A percentile compares a stretch with the other conserved stretches of the same genome.
phyloP scores from a whole-genome alignment of 2,329 filamentous ascomycete species.

The Tolypocladium cylindrosporum region DNA sequence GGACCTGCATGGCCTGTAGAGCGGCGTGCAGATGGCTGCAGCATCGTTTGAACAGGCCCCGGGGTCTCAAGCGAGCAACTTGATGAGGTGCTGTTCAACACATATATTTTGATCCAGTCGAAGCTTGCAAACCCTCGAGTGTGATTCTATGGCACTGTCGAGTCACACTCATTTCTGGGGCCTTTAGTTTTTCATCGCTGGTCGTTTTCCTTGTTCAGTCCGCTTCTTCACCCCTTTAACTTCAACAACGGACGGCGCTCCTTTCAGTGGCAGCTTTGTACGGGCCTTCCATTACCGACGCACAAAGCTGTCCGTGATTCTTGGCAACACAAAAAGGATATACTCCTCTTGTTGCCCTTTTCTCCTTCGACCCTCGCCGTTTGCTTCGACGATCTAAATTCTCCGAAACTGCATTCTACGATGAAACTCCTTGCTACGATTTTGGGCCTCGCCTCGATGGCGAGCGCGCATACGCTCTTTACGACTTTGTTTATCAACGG shows the following conservation, averaged over 20 bases:
- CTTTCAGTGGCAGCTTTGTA: neutral
- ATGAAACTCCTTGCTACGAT: conserved; percentile 24
- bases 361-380: neutral
- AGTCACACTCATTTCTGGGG: too few species aligned
- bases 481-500: conserved; percentile 54
- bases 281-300: neutral
- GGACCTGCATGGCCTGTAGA: neutral
- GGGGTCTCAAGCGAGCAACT: neutral
- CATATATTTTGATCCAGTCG: neutral
- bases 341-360: neutral
- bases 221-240: neutral
- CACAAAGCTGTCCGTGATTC: neutral
- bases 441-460: conserved; percentile 26
- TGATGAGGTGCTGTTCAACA: too few species aligned
- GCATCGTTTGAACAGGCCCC: neutral
- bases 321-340: neutral
- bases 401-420: conserved; percentile 11
- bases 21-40: neutral
- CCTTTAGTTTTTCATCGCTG: neutral
- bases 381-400: too few species aligned
- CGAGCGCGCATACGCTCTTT: conserved; percentile 50
- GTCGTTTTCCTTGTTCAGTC: neutral
- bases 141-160: too few species aligned
- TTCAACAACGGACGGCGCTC: neutral
- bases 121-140: neutral